A percentile compares a stretch with the other conserved stretches of the same genome.
phyloP scores from a whole-genome alignment of 2,329 filamentous ascomycete genomes.

The Thermomyces lanuginosus region DNA sequence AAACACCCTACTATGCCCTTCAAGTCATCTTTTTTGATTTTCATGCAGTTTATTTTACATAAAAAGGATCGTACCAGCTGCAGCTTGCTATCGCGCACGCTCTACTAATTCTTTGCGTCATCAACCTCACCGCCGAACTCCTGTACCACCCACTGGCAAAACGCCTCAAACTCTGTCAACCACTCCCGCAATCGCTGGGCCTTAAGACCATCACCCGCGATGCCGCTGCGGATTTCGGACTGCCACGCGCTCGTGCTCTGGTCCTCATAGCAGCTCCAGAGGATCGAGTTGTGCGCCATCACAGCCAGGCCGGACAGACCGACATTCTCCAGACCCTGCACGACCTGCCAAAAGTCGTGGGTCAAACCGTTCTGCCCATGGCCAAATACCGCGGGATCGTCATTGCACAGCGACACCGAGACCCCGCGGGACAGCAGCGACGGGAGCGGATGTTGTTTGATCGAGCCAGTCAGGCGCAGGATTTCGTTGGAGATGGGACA shows the following conservation, averaged over 20 bases:
- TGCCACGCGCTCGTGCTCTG: slow-evolving; percentile 54
- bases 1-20: no score
- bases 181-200: slow-evolving; percentile 61
- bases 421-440: slow-evolving; percentile 74
- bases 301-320: slow-evolving; percentile 73
- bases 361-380: slow-evolving; percentile 69
- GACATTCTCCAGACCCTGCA: slow-evolving; percentile 84
- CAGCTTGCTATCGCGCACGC: background rate
- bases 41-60: no score
- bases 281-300: slow-evolving; percentile 80
- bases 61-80: no score
- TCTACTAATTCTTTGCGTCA: slow-evolving; percentile 14
- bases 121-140: slow-evolving; percentile 47
- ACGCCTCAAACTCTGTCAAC: slow-evolving; percentile 69
- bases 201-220: slow-evolving; percentile 53
- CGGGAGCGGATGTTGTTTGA: slow-evolving; percentile 65
- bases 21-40: no score
- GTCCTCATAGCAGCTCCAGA: slow-evolving; percentile 81
- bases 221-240: slow-evolving; percentile 55
- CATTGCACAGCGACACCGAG: slow-evolving; percentile 68
- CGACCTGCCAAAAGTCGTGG: slow-evolving; percentile 84
- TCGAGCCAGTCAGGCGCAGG: slow-evolving; percentile 57
- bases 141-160: slow-evolving; percentile 75
- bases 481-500: slow-evolving; percentile 88
- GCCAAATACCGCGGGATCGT: slow-evolving; percentile 77